Base-by-base conservation (phyloP, 768 basidiomycete genomes). In the Hypholoma fasciculare region DNA sequence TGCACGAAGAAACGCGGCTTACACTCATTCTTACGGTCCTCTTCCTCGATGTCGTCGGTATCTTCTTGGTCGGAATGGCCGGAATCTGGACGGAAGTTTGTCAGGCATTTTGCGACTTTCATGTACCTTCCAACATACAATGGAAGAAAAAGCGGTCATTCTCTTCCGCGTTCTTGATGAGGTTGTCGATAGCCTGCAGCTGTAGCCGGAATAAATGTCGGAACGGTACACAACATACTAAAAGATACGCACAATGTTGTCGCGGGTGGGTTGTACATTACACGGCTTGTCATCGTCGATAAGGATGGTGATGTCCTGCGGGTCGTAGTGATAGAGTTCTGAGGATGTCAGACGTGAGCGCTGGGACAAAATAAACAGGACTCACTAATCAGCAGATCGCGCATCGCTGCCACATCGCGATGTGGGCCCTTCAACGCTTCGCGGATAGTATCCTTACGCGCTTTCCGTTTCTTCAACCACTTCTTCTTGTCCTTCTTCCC, bases 91-190 rank as follows among this genome's bases (percentile, higher is more conserved):
- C 3, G 5, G 17, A 54, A 48, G 14, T 9, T 34, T 34, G 30
- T 34, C 6, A 34, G 6, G 30, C 30, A 34, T 34, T 34, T 34
- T 2, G 6, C 30, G 2, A 34, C 30, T 34, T 34, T 34, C 30
- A 6, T 6, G 30, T 34, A 5, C 9, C 2, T 34, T 7, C 2
- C 30, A 42, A 66, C 78, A 56, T 53, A 86, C 84, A 87, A 44
- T 84, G 83, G 56, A 87, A 84, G 59, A 85, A 82, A 61, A 84
- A 81, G 1, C 67, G 76, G 58, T 86, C 85, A 0, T 80, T 80
- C 3, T 77, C 59, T 16, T 72, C 67, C 8, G 78, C 79, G 37
- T 68, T 80, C 30, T 68, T 59, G 0, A 84, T 80, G 7, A 87
- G 69, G 2, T 72, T 71, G 0, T 70, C 58, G 52, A 85, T 79